phyloP scores from a whole-genome alignment of 2,329 filamentous ascomycete species.

The Stemphylium lycopersici region DNA sequence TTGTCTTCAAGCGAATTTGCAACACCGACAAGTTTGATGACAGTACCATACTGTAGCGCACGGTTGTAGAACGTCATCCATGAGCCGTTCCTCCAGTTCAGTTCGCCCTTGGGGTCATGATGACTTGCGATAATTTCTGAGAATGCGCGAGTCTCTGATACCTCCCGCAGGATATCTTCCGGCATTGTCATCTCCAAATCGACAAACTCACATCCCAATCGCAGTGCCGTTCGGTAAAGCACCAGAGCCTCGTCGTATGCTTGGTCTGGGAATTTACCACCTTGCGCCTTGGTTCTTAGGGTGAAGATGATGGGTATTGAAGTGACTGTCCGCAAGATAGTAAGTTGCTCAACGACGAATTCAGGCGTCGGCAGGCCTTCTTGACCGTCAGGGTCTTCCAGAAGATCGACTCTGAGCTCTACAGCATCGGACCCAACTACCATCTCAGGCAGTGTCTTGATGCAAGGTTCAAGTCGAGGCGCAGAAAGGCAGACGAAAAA shows the following conservation, averaged over 20 bases:
- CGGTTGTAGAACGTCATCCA: conserved; percentile 92
- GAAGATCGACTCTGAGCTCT: conserved; percentile 89
- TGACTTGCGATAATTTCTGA: conserved; percentile 94
- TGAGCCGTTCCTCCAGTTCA: conserved; percentile 91
- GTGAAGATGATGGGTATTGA: conserved; percentile 90
- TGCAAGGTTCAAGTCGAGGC: conserved; percentile 70
- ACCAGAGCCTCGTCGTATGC: conserved; percentile 72
- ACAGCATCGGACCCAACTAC: conserved; percentile 90
- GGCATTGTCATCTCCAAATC: conserved; percentile 91
- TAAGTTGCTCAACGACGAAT: conserved; percentile 81
- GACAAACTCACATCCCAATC: conserved; percentile 88
- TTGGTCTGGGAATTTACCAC: conserved; percentile 83
- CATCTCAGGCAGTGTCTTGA: conserved; percentile 71
- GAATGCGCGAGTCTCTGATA: conserved; percentile 71
- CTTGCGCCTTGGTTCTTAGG: conserved; percentile 82
- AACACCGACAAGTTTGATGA: conserved; percentile 91
- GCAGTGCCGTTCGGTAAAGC: conserved; percentile 79
- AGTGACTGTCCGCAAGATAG: conserved; percentile 74
- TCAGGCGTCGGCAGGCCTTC: conserved; percentile 69
- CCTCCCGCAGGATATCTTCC: conserved; percentile 71
- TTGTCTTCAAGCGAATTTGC: conserved; percentile 83
- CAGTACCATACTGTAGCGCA: conserved; percentile 85
- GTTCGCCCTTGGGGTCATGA: conserved; percentile 78
- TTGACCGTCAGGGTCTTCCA: conserved; percentile 70
- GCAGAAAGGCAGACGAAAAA: conserved; percentile 94